Conservation (phyloP, 768 basidiomycete species). For the Leccinum fibrillosum region DNA sequence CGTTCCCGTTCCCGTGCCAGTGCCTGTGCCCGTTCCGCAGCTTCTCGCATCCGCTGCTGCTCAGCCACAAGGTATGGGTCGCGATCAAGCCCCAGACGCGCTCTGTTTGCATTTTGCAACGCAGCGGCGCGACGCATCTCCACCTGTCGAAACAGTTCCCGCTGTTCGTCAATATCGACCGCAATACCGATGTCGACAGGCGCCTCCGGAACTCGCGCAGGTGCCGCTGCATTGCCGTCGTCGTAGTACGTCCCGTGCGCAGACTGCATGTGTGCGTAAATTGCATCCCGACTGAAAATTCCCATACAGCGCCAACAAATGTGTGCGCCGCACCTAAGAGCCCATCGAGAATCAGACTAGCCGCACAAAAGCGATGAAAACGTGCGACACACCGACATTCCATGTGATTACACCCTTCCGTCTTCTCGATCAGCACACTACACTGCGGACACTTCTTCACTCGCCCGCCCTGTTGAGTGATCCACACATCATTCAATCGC, state of each 20-base stretch:
- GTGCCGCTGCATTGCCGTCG: too few species aligned
- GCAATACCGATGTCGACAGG: too few species aligned
- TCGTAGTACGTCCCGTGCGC: too few species aligned
- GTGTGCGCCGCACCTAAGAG: too few species aligned
- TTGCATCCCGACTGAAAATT: too few species aligned
- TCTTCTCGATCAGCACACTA: constrained; percentile 64
- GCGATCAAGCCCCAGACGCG: not conserved
- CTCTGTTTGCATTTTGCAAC: not conserved
- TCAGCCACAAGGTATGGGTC: not conserved
- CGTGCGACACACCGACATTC: constrained; percentile 43
- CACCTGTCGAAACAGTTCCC: not conserved
- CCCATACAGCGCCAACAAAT: too few species aligned
- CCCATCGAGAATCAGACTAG: not conserved
- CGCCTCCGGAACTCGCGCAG: too few species aligned
- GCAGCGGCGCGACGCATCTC: constrained; percentile 9
- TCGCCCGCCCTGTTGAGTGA: constrained; percentile 43
- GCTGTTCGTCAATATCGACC: constrained; percentile 5
- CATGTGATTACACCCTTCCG: constrained; percentile 79
- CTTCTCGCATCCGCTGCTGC: not conserved
- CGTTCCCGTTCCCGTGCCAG: too few species aligned
- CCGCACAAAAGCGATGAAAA: not conserved
- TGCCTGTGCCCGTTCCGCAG: not conserved
- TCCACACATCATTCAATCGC: constrained; percentile 59
- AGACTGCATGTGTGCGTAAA: too few species aligned
- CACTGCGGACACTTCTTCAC: constrained; percentile 76